Evolutionary conservation across 2,329 filamentous ascomycete species (phyloP), one percentile per base, ranked within the genome.

Genomic region (Tolypocladium pustulatum): DNA sequence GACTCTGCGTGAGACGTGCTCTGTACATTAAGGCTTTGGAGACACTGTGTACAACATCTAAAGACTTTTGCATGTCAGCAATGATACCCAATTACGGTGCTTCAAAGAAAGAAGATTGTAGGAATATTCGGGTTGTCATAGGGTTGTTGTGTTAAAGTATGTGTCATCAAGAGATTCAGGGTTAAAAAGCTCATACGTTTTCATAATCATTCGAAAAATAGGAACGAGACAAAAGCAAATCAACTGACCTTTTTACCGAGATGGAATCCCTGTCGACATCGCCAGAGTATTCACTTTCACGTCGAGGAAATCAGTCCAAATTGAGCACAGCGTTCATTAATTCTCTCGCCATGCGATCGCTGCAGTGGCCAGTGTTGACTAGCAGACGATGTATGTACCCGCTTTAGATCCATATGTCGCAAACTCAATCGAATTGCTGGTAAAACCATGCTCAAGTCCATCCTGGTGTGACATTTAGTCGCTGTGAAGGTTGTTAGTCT

Each of bases 161-260:
- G 69, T 71, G 74, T 83, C 81, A 82, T 84, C 79, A 83, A 78
- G 68, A 74, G 74, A 65, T 76, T 82, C 81, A 84, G 82, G 81
- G 81, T 85, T 85, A 85, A 85, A 85, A 85, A 85, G 82, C 82
- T 84, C 81, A 76, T 71, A 72, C 68, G 70, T 73, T 75, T 76
- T 69, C 78, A 73, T 78, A 82, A 84, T 83, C 82, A 80, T 84
- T 63, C 78, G 75, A 63, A 62, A 60, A 63, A 43, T 59, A 58
- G n/a, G n/a, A n/a, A 57, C 62, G 62, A 57, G 61, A 61, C 25
- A 58, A 61, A 62, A 9, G 15, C 2, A 60, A 46, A 36, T 56
- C 53, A 41, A 80, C 80, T 76, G 75, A 83, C 80, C 76, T 76
- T 75, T 67, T 65, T 2, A 41, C n/a, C 15, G 13, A n/a, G 15